A percentile compares a stretch with the other conserved stretches of the same genome.
These are phyloP conservation scores for Pisolithus thermaeus DNA, from an alignment of 1,284 basidiomycete genomes.

Conservation along the genomic window DNA sequence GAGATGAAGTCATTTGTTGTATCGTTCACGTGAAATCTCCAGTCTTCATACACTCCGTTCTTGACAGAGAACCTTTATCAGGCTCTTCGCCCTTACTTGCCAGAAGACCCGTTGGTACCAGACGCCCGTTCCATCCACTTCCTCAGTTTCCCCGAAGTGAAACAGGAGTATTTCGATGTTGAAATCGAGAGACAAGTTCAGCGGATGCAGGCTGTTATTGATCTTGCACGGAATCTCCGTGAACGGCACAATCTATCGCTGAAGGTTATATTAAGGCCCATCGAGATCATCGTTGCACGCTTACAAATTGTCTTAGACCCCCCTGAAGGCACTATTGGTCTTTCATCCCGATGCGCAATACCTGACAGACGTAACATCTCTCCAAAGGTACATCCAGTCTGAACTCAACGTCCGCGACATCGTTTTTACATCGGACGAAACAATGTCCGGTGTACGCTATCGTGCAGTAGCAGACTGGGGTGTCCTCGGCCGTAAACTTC, in stretches of 20 bases:
- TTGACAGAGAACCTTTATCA: slow-evolving; percentile 97
- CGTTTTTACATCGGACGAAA: slow-evolving; percentile 86
- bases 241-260: slow-evolving; percentile 87
- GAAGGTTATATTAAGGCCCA: slow-evolving; percentile 53
- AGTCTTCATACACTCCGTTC: slow-evolving; percentile 99
- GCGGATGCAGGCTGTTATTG: slow-evolving; percentile 93
- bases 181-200: slow-evolving; percentile 94
- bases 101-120: slow-evolving; percentile 59
- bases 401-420: slow-evolving; percentile 95
- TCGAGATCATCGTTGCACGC: neutral
- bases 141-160: slow-evolving; percentile 88
- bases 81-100: slow-evolving; percentile 80
- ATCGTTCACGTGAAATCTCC: slow-evolving; percentile 10
- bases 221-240: slow-evolving; percentile 85
- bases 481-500: slow-evolving; percentile 90
- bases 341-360: slow-evolving; percentile 90
- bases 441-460: slow-evolving; percentile 84
- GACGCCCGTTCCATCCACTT: slow-evolving; percentile 96
- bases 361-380: slow-evolving; percentile 79
- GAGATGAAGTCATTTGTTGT: slow-evolving; percentile 2
- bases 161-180: slow-evolving; percentile 94
- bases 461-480: slow-evolving; percentile 93
- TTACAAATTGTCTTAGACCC: slow-evolving; percentile 50
- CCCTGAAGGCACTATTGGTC: slow-evolving; percentile 88
- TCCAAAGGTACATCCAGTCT: slow-evolving; percentile 88